These are phyloP conservation scores for Tuctoria greenei DNA, from an alignment of 176 grass and related monocot species.

Conservation along the genomic window DNA sequence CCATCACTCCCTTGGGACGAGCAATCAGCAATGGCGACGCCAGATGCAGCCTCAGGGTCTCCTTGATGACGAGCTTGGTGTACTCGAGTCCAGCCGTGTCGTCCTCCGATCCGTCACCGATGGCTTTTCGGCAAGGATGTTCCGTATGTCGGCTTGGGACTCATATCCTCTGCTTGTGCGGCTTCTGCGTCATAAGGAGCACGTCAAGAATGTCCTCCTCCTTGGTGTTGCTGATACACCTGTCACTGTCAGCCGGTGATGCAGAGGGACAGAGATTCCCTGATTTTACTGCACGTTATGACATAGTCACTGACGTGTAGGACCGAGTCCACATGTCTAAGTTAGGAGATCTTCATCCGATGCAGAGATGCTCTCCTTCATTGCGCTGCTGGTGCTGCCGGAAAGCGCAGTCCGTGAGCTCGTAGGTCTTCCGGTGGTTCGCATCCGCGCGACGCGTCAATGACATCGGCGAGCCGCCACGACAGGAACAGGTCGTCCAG, in stretches of 20 bases:
- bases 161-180: too few relatives aligned
- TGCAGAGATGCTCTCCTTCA: neutral
- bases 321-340: too few relatives aligned
- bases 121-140: neutral
- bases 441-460: neutral
- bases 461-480: neutral
- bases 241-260: too few relatives aligned
- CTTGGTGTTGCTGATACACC: too few relatives aligned
- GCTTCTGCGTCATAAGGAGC: constrained; percentile 37
- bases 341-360: too few relatives aligned
- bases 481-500: constrained; percentile 32
- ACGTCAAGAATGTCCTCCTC: constrained; percentile 34
- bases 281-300: too few relatives aligned
- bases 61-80: constrained; percentile 25
- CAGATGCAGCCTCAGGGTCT: neutral
- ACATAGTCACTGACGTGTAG: too few relatives aligned
- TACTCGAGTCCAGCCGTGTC: neutral
- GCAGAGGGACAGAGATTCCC: too few relatives aligned
- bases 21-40: neutral
- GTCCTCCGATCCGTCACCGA: neutral
- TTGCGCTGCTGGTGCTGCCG: constrained; percentile 5
- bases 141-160: constrained; percentile 2
- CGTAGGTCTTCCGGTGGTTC: neutral
- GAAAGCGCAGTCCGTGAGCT: constrained; percentile 16
- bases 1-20: constrained; percentile 13